Conservation (phyloP, 169 alveolate genomes). For the Cryptosporidium parvum region DNA sequence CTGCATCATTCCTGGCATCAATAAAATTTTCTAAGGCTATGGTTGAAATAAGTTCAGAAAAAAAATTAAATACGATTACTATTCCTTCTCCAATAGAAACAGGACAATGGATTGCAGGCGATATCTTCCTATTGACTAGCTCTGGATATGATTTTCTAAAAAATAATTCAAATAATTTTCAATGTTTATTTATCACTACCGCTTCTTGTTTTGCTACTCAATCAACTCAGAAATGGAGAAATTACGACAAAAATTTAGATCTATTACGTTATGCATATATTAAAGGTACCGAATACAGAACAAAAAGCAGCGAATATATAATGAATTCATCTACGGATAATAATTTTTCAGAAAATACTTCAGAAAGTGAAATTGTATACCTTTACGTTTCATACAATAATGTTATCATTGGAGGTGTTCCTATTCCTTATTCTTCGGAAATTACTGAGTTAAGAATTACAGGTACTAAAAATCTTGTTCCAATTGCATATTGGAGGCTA, state of each 20-base stretch:
- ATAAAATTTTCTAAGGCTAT: constrained; percentile 17
- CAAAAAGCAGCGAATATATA: constrained; percentile 19
- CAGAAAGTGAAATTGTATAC: constrained; percentile 13
- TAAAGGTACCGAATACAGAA: constrained; percentile 30
- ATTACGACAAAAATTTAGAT: constrained; percentile 1
- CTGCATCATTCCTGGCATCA: constrained; percentile 43
- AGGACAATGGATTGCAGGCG: constrained; percentile 73
- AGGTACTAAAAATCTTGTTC: neutral
- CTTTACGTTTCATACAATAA: constrained; percentile 14
- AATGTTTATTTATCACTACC: constrained; percentile 12
- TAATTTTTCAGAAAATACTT: neutral
- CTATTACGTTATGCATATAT: constrained; percentile 27
- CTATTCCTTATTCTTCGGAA: constrained; percentile 1
- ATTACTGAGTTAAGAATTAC: constrained; percentile 24
- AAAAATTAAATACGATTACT: constrained; percentile 16
- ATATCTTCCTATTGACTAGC: constrained; percentile 41
- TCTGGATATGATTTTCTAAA: constrained; percentile 30
- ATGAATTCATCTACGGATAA: neutral
- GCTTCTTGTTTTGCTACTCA: constrained; percentile 11
- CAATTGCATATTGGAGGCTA: constrained; percentile 33
- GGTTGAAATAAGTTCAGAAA: constrained; percentile 18
- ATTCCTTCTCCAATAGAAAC: constrained; percentile 25
- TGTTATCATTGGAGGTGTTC: constrained; percentile 23
- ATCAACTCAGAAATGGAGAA: constrained; percentile 16
- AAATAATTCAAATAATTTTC: constrained; percentile 17